These are phyloP conservation scores for Pelargonium myrrhifolium DNA, from an alignment of 441 rosid species.

Conservation along the genomic window DNA sequence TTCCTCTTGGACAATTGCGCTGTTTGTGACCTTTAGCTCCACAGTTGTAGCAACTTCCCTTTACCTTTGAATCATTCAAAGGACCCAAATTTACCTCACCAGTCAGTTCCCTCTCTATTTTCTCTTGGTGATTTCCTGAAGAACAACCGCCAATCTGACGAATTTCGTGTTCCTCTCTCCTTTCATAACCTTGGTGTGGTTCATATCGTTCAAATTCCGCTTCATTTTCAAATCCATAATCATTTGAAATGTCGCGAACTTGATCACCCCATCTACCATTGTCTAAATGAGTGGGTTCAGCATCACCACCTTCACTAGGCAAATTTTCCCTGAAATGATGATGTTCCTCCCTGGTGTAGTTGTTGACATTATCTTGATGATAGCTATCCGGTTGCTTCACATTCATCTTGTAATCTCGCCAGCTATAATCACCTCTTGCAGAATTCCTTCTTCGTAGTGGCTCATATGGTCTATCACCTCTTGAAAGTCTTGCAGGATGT, in stretches of 20 bases:
- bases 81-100: constrained; percentile 18
- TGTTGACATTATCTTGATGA: constrained; percentile 10
- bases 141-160: constrained; percentile 16
- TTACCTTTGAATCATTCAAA: constrained; percentile 15
- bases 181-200: constrained; percentile 22
- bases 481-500: constrained; percentile 21
- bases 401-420: constrained; percentile 15
- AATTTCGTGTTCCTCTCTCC: constrained; percentile 21
- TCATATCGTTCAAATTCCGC: constrained; percentile 32
- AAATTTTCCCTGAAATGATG: constrained; percentile 22
- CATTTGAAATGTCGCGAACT: constrained; percentile 22
- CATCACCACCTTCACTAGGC: constrained; percentile 20
- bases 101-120: constrained; percentile 6
- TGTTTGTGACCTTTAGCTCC: constrained; percentile 38
- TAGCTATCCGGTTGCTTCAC: constrained; percentile 16
- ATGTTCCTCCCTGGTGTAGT: constrained; percentile 18
- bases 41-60: constrained; percentile 28
- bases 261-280: constrained; percentile 38
- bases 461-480: constrained; percentile 21
- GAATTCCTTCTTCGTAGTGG: constrained; percentile 16
- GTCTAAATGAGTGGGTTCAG: constrained; percentile 18
- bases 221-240: constrained; percentile 20
- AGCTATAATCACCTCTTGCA: constrained; percentile 14
- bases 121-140: constrained; percentile 19
- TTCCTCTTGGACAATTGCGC: constrained; percentile 27